Evolutionary conservation across 1,284 basidiomycete genomes (phyloP).

Genomic region (Boletus subluridellus): DNA sequence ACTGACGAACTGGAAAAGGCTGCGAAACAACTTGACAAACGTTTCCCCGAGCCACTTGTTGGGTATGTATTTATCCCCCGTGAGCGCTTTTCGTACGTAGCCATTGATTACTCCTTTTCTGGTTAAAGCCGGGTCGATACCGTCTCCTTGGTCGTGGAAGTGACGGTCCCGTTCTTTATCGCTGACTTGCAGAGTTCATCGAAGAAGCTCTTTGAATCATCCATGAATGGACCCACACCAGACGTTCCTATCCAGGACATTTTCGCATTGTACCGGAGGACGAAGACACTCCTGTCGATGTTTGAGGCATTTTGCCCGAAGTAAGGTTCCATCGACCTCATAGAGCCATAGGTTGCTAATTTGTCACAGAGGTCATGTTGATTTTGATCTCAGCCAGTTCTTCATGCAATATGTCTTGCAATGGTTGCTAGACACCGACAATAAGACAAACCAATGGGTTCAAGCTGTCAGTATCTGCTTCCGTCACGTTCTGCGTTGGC

Average conservation of each 20-base stretch:
- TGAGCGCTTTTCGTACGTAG: background rate
- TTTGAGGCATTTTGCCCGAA: constrained; percentile 75
- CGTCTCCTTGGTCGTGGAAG: constrained; percentile 73
- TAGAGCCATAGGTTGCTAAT: constrained; percentile 9
- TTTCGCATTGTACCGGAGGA: constrained; percentile 78
- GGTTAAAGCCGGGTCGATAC: constrained; percentile 66
- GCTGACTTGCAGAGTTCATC: constrained; percentile 72
- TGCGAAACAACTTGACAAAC: constrained; percentile 78
- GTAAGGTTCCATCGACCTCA: constrained; percentile 42
- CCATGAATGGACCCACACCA: constrained; percentile 73
- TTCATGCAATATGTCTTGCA: constrained; percentile 88
- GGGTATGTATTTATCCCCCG: constrained; percentile 49
- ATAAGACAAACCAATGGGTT: constrained; percentile 93
- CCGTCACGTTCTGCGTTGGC: background rate
- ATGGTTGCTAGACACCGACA: constrained; percentile 89
- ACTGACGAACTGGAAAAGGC: constrained; percentile 87
- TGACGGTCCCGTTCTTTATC: constrained; percentile 72
- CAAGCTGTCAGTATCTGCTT: constrained; percentile 60
- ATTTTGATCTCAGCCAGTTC: constrained; percentile 70
- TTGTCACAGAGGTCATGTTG: constrained; percentile 43
- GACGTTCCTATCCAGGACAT: constrained; percentile 86
- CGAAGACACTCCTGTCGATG: constrained; percentile 73
- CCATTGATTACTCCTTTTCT: constrained; percentile 11
- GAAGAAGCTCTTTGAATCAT: constrained; percentile 70
- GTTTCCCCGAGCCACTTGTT: constrained; percentile 79